Evolutionary conservation across 257 asterid genomes (phyloP), one percentile per base, ranked within the genome.

Genomic region (Echium plantagineum): DNA sequence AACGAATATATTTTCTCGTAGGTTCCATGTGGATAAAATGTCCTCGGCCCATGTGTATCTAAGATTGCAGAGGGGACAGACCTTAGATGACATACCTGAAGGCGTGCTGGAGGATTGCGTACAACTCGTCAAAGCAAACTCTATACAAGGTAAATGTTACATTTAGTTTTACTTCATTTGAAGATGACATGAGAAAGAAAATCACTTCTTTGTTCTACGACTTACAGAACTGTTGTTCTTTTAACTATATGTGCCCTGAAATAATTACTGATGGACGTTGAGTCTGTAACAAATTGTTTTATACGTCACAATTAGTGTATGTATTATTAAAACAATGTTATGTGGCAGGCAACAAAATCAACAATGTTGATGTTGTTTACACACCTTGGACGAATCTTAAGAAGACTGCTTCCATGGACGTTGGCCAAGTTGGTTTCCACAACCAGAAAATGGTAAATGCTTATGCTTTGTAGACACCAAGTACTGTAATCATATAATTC

Each of bases 11-110:
- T 69, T 75, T 67, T 60, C 55, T 32, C 71, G 71, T 70, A 93
- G 99, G 99, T 93, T 93, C 74, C 99, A 89, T 74, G 99, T 93
- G 75, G 99, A 93, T 68, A 93, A 93, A 76, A 89, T 93, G 99
- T 93, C 99, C 21, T 93, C 97, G 3, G 99, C 99, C 58, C 99
- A 93, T 66, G 99, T 89, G 55, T 93, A 93, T 74, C 77, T 93
- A 76, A 89, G 99, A 75, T 62, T 93, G 86, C 80, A 76, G 28
- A 93, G 78, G 80, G 94, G 91, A 64, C 97, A 83, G 78, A 78
- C 85, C 0, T 64, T 86, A 59, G 99, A 93, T 62, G 87, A 86
- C 70, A 84, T 93, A 74, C 74, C 96, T 21, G 99, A 93, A 74
- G 94, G 88, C 53, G 87, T 93, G 17, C 66, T 89, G 63, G 99